Percentiles rank a stretch among this genome's conserved stretches.
These are phyloP conservation scores for Monosporascus ibericus DNA, from an alignment of 2,329 filamentous ascomycete species.

Conservation along the genomic window DNA sequence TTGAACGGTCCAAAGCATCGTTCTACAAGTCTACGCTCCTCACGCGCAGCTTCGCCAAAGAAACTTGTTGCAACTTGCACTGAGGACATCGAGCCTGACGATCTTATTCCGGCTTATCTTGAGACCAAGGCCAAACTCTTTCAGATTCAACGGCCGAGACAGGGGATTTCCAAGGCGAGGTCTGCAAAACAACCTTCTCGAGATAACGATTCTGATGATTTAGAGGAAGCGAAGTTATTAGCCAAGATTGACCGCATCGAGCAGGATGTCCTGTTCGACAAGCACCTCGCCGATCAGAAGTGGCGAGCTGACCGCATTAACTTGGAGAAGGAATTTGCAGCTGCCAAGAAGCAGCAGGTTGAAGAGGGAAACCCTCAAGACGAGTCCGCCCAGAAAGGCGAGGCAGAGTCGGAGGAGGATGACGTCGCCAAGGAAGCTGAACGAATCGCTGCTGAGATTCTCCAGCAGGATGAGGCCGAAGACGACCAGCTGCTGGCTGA, in stretches of 20 bases:
- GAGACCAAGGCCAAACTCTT: constrained; percentile 66
- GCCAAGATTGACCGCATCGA: constrained; percentile 73
- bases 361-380: constrained; percentile 28
- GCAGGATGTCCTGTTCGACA: constrained; percentile 70
- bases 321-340: constrained; percentile 56
- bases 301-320: constrained; percentile 57
- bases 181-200: constrained; percentile 9
- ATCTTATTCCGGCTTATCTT: constrained; percentile 70
- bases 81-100: constrained; percentile 68
- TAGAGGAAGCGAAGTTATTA: constrained; percentile 58
- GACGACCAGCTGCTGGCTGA: constrained; percentile 42
- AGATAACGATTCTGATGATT: constrained; percentile 25
- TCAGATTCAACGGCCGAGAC: constrained; percentile 49
- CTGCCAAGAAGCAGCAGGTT: constrained; percentile 35
- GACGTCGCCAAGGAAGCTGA: constrained; percentile 50
- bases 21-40: constrained; percentile 20
- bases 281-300: constrained; percentile 54
- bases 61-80: constrained; percentile 49
- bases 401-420: constrained; percentile 33
- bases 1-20: constrained; percentile 29
- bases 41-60: constrained; percentile 28
- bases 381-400: constrained; percentile 19
- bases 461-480: constrained; percentile 50
- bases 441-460: constrained; percentile 51
- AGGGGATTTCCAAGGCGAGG: constrained; percentile 36